Conservation (phyloP, 2,329 filamentous ascomycete genomes). For the Aspergillus amoenus region DNA sequence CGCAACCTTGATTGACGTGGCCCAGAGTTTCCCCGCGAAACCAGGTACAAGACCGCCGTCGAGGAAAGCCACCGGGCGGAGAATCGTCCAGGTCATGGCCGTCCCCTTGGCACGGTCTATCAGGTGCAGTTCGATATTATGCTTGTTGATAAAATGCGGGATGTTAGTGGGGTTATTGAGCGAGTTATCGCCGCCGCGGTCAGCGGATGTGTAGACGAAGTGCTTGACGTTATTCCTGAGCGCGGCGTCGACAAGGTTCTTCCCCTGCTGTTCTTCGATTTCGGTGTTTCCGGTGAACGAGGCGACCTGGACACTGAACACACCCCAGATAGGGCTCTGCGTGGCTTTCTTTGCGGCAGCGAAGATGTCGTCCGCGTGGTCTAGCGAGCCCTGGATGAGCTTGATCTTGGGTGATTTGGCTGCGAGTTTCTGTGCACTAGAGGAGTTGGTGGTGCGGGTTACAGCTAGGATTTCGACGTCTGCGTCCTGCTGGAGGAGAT, state of each 20-base stretch:
- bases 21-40: conserved; percentile 51
- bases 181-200: conserved; percentile 58
- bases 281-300: conserved; percentile 2
- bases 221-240: conserved; percentile 56
- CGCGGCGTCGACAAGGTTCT: conserved; percentile 57
- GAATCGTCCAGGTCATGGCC: conserved; percentile 60
- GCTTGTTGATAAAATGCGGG: conserved; percentile 63
- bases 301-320: conserved; percentile 59
- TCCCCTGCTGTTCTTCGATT: conserved; percentile 57
- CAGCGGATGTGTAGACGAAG: conserved; percentile 65
- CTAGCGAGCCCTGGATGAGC: conserved; percentile 59
- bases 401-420: conserved; percentile 49
- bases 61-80: conserved; percentile 64
- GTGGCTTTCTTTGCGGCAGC: conserved; percentile 40
- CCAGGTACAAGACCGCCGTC: conserved; percentile 51
- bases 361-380: conserved; percentile 54
- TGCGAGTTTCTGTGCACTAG: conserved; percentile 48
- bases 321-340: conserved; percentile 53
- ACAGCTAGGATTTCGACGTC: conserved; percentile 17
- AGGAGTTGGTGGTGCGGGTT: conserved; percentile 13
- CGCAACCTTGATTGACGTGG: conserved; percentile 41
- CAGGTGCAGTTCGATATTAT: conserved; percentile 63
- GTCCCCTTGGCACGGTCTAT: conserved; percentile 40
- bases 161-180: conserved; percentile 56
- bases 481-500: conserved; percentile 8